These are phyloP conservation scores for Cafeteria roenbergensis DNA, from an alignment of 108 stramenopile genomes.

Conservation along the genomic window DNA sequence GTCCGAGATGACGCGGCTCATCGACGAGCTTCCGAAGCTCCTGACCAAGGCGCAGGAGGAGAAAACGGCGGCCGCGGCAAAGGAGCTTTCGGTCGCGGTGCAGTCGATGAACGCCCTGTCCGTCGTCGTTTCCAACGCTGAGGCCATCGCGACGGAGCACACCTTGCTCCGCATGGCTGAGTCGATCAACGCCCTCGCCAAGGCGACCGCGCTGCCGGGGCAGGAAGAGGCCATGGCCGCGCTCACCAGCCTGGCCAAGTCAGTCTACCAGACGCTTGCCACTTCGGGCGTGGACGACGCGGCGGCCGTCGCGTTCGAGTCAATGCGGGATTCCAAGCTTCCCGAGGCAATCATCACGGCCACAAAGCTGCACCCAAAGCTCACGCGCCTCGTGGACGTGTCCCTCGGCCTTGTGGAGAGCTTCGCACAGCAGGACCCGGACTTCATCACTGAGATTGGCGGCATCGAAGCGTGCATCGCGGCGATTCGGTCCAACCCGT, in stretches of 20 bases:
- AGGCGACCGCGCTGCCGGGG: background rate
- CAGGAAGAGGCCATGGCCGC: background rate
- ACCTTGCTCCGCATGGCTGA: background rate
- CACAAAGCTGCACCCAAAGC: background rate
- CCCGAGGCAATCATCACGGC: background rate
- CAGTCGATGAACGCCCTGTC: background rate
- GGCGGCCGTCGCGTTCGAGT: background rate
- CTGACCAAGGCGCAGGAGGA: background rate
- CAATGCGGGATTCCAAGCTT: background rate
- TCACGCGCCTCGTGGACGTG: background rate
- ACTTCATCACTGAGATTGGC: background rate
- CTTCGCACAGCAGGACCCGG: background rate
- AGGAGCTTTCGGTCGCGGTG: background rate
- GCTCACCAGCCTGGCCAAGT: background rate
- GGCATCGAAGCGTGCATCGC: background rate
- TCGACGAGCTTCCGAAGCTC: background rate
- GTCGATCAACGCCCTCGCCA: background rate
- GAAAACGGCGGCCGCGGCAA: background rate
- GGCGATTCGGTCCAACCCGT: background rate
- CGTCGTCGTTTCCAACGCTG: background rate
- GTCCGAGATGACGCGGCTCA: background rate
- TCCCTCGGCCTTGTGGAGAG: background rate
- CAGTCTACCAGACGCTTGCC: background rate
- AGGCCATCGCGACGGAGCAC: background rate
- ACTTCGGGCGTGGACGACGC: too few species aligned